Evolutionary conservation across 2,329 filamentous ascomycete genomes (phyloP), one percentile per base, ranked within the genome.

Genomic region (Aspergillus sp.): DNA sequence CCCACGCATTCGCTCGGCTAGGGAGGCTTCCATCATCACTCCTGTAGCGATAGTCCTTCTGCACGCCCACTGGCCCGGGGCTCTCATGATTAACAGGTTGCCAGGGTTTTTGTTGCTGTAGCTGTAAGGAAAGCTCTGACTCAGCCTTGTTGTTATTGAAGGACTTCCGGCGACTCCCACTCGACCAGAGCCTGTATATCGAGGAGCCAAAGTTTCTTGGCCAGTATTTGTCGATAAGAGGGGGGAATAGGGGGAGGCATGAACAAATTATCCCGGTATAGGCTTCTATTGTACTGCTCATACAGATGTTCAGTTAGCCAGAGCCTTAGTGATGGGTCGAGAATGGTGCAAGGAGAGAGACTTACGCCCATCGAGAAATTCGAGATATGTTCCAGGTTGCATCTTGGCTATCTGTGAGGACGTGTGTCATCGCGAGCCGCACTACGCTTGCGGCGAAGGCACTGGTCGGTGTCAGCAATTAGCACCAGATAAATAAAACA

Each of bases 221-320:
- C 23, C 44, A 27, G 19, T 27, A 47, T 27, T 17, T 27, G 23
- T 47, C 44, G 6, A 47, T 3, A 15, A 47, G n/a, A 5, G 44
- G 19, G 8, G 44, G 44, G 3, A 59, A 17, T 7, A 59, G 50
- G 4, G 52, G 57, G 11, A 59, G 31, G 24, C 57, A 59, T 3
- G 57, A 52, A 4, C 57, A 59, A 1, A 59, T 59, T 19, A 59
- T 56, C 0, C 57, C 57, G 23, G 57, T 59, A 24, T 48, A 52
- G 6, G 57, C 57, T 37, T 59, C 52, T 15, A 59, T 51, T 6
- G 52, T 53, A 37, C 57, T 59, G 57, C 48, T 31, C 27, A 31
- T 31, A 31, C 4, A 31, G 9, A 31, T 31, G 27, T 11, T 31
- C 27, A 11, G 27, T 31, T 31, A 31, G 9, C 9, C 27, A 31